phyloP scores from a whole-genome alignment of 169 alveolate genomes.

The Eimeria acervulina region DNA sequence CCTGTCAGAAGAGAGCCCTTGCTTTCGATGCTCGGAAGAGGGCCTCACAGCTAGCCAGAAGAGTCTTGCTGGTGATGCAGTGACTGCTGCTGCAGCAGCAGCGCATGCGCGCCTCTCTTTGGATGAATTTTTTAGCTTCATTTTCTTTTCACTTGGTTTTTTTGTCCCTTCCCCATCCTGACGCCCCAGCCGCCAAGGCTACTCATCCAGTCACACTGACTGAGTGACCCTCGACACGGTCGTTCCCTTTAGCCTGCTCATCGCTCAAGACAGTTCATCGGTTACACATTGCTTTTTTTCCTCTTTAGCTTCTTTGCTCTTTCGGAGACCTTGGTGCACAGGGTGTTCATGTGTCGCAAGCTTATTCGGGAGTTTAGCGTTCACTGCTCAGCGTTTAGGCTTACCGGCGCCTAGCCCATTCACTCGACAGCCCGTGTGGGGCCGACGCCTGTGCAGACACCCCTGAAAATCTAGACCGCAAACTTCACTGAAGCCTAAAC shows the following conservation, averaged over 20 bases:
- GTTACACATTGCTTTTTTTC: background rate
- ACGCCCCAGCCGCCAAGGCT: background rate
- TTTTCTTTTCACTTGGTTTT: conserved; percentile 1
- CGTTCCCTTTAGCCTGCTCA: background rate
- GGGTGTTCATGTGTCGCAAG: background rate
- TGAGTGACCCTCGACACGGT: conserved; percentile 34
- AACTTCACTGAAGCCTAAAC: background rate
- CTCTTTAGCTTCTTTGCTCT: background rate
- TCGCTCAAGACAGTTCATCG: background rate
- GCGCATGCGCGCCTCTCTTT: background rate
- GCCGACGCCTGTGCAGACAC: background rate
- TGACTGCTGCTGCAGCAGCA: background rate
- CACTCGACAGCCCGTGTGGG: background rate
- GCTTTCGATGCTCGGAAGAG: conserved; percentile 32
- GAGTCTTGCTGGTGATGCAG: conserved; percentile 25
- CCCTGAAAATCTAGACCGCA: background rate
- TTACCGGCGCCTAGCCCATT: background rate
- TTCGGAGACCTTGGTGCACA: background rate
- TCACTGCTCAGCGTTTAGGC: background rate
- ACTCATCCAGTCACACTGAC: background rate
- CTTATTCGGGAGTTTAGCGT: background rate
- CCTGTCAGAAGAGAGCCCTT: background rate
- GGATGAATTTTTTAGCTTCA: background rate
- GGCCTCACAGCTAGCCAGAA: conserved; percentile 48
- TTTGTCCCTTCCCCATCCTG: background rate